Percentiles rank a stretch among this genome's conserved stretches.
Evolutionary conservation across 805 yeast genomes (phyloP).

Genomic region (Nakazawaea populi): DNA sequence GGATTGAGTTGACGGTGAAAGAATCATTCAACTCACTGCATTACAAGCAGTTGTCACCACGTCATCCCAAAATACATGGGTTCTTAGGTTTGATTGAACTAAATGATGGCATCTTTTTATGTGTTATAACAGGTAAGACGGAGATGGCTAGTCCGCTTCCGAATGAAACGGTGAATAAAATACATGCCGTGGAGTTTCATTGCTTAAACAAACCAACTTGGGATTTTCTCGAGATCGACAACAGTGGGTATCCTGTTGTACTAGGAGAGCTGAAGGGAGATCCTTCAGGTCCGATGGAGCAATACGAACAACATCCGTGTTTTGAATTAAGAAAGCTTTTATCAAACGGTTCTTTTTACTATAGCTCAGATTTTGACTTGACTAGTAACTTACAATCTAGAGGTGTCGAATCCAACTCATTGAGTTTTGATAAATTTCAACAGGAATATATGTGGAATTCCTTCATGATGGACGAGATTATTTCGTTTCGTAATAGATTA

Average conservation of each 20-base stretch:
- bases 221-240: conserved; percentile 72
- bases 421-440: conserved; percentile 57
- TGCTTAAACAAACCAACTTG: conserved; percentile 66
- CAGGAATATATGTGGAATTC: conserved; percentile 96
- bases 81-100: conserved; percentile 78
- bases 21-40: conserved; percentile 29
- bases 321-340: conserved; percentile 69
- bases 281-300: conserved; percentile 15
- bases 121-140: conserved; percentile 70
- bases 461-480: conserved; percentile 79
- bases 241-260: conserved; percentile 58
- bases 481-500: conserved; percentile 66
- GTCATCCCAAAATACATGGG: conserved; percentile 43
- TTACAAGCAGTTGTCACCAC: conserved; percentile 35
- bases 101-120: conserved; percentile 61
- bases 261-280: conserved; percentile 25
- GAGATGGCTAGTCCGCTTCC: conserved; percentile 81
- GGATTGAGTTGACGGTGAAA: conserved; percentile 42
- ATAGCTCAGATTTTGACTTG: conserved; percentile 86
- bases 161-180: conserved; percentile 73
- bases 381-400: conserved; percentile 81
- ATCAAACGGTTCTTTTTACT: conserved; percentile 86
- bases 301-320: conserved; percentile 71
- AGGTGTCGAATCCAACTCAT: conserved; percentile 44
- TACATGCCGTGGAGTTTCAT: conserved; percentile 81